phyloP scores from a whole-genome alignment of 257 asterid genomes.

The Lycium barbarum region DNA sequence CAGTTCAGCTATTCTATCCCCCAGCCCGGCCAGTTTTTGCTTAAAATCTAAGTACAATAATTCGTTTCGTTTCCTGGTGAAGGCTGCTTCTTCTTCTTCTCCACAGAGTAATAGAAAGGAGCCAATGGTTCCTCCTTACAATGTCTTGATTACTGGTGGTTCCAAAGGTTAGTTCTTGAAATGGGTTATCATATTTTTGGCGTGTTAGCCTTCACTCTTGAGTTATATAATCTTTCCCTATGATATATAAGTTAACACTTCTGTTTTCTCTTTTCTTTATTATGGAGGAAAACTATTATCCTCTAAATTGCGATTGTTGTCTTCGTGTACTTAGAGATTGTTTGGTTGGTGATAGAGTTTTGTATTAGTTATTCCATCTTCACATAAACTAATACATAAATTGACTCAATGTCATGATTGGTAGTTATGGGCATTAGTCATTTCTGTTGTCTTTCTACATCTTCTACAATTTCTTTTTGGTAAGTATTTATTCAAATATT shows the following conservation, averaged over 20 bases:
- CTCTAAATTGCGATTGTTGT: constrained; percentile 11
- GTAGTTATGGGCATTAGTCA: neutral
- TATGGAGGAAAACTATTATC: neutral
- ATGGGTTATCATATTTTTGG: constrained; percentile 8
- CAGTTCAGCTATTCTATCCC: neutral
- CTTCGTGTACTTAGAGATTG: neutral
- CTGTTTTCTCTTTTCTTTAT: neutral
- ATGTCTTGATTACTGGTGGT: constrained; percentile 87
- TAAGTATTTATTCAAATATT: neutral
- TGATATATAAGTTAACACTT: neutral
- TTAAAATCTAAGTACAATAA: neutral
- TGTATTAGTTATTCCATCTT: too few relatives aligned
- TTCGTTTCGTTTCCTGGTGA: constrained; percentile 20
- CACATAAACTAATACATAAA: too few relatives aligned
- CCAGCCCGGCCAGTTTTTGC: constrained; percentile 5
- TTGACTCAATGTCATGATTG: neutral
- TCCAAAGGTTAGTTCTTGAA: constrained; percentile 61
- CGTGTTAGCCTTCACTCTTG: neutral
- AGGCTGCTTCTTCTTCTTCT: constrained; percentile 40
- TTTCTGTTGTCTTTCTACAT: neutral
- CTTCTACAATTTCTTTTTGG: neutral
- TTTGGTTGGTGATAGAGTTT: too few relatives aligned
- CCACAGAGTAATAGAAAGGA: constrained; percentile 36
- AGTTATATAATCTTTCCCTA: too few relatives aligned
- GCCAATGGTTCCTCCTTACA: constrained; percentile 82